phyloP scores from a whole-genome alignment of 345 rosid genomes.

The Brassica nigra region DNA sequence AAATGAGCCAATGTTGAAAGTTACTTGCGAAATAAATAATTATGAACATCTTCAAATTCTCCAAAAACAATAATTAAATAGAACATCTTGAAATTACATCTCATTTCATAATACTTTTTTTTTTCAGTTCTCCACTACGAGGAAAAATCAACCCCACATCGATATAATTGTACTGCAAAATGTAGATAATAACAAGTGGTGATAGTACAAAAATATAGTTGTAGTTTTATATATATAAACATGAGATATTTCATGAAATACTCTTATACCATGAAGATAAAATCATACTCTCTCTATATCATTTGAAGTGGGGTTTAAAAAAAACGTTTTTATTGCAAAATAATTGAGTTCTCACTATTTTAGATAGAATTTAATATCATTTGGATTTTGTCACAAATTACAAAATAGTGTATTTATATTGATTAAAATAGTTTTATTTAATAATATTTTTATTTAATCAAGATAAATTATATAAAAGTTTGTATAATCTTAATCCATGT shows the following conservation, averaged over 20 bases:
- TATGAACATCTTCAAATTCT: neutral
- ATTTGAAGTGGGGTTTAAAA: too few relatives aligned
- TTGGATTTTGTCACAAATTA: too few relatives aligned
- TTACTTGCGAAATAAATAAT: neutral
- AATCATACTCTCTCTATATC: neutral
- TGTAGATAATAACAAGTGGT: neutral
- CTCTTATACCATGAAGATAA: neutral
- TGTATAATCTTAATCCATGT: too few relatives aligned
- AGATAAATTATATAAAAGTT: too few relatives aligned
- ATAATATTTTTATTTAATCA: too few relatives aligned
- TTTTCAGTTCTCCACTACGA: neutral
- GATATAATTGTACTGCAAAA: conserved; percentile 10
- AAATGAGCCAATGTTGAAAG: neutral
- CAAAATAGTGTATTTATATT: too few relatives aligned
- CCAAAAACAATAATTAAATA: neutral
- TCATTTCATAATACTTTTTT: neutral
- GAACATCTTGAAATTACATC: neutral
- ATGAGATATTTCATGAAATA: neutral
- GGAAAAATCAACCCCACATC: conserved; percentile 1
- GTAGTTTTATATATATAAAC: neutral
- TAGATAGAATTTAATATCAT: too few relatives aligned
- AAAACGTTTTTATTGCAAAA: too few relatives aligned
- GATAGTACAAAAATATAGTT: neutral
- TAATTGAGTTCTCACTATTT: too few relatives aligned
- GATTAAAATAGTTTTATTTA: too few relatives aligned